Evolutionary conservation across 176 grass and related monocot species (phyloP).

Genomic region (Alloteropsis semialata): DNA sequence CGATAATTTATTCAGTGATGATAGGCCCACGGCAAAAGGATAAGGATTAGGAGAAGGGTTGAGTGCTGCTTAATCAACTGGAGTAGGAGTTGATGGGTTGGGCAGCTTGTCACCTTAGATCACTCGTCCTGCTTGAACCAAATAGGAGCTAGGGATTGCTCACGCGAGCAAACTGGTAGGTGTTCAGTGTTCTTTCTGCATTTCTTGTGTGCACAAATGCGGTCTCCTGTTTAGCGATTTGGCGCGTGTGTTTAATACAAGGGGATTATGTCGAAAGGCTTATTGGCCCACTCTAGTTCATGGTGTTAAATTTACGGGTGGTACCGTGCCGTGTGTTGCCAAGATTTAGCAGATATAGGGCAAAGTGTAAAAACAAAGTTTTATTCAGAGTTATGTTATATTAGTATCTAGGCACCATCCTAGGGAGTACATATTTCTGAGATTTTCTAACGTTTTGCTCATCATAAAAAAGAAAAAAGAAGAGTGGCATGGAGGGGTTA

Average conservation of each 20-base stretch:
- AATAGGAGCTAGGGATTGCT: neutral
- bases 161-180: neutral
- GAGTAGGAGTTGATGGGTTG: neutral
- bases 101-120: neutral
- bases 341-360: too few relatives aligned
- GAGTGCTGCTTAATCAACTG: neutral
- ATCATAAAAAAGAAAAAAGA: neutral
- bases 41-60: slow-evolving; percentile 17
- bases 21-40: neutral
- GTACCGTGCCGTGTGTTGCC: too few relatives aligned
- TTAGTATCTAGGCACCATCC: neutral
- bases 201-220: neutral
- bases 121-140: neutral
- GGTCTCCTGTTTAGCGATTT: neutral
- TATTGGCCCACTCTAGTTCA: too few relatives aligned
- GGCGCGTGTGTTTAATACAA: too few relatives aligned
- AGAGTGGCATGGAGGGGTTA: neutral
- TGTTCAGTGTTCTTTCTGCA: too few relatives aligned
- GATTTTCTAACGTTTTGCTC: neutral
- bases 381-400: neutral
- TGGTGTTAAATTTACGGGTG: neutral
- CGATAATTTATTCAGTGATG: neutral
- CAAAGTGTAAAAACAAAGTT: too few relatives aligned
- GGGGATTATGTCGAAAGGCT: too few relatives aligned
- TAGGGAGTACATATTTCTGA: neutral